phyloP scores from a whole-genome alignment of 257 asterid genomes.

The Plantago ovata region DNA sequence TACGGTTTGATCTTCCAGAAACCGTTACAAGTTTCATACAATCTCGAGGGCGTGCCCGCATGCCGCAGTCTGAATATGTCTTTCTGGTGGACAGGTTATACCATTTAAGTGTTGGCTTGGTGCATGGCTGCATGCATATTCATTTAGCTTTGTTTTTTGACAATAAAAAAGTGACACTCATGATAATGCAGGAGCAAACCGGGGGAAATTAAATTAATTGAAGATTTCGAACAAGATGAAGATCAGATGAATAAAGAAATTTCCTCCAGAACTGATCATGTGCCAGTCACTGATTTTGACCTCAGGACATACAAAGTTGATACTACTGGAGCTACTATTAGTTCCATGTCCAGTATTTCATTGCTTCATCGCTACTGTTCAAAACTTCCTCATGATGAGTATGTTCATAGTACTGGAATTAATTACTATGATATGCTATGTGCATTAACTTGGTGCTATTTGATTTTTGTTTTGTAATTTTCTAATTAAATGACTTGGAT shows the following conservation, averaged over 20 bases:
- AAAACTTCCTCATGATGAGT: conserved; percentile 94
- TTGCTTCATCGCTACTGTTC: conserved; percentile 91
- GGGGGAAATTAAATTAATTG: conserved; percentile 61
- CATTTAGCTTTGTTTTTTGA: conserved; percentile 19
- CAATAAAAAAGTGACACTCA: conserved; percentile 27
- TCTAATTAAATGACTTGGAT: conserved; percentile 1
- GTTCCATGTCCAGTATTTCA: conserved; percentile 68
- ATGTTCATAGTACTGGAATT: conserved; percentile 32
- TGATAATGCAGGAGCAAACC: conserved; percentile 52
- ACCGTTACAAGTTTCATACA: conserved; percentile 97
- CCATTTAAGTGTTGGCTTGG: conserved; percentile 18
- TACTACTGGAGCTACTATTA: conserved; percentile 78
- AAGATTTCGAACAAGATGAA: conserved; percentile 69
- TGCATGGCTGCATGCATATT: conserved; percentile 14
- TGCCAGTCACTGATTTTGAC: conserved; percentile 38
- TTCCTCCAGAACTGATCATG: conserved; percentile 49
- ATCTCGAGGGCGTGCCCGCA: conserved; percentile 97
- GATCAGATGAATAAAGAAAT: conserved; percentile 75
- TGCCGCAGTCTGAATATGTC: conserved; percentile 94
- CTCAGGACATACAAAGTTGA: conserved; percentile 69
- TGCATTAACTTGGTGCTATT: conserved; percentile 5
- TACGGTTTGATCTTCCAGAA: conserved; percentile 98
- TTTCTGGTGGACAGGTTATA: conserved; percentile 87
- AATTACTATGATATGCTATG: conserved; percentile 11
- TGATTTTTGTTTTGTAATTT: conserved; percentile 16